phyloP scores from a whole-genome alignment of 352 stramenopile genomes.

The Pythium scleroteichum region DNA sequence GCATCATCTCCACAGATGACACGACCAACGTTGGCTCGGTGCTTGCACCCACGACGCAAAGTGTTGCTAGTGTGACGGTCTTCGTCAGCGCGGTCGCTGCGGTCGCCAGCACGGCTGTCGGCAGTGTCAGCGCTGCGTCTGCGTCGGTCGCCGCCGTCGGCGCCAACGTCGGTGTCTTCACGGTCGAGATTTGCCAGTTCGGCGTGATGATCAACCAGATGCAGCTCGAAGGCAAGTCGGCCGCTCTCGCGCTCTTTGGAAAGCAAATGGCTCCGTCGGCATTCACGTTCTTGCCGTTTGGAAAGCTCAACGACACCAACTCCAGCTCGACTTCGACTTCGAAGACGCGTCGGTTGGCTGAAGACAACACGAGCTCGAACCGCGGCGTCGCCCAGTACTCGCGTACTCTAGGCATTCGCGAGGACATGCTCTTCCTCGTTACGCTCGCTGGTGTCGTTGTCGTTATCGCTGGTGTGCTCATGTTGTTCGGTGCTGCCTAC shows the following conservation, averaged over 20 bases:
- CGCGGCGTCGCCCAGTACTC: constrained; percentile 75
- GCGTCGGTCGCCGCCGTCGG: constrained; percentile 54
- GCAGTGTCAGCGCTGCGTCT: constrained; percentile 37
- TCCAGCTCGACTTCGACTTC: constrained; percentile 17
- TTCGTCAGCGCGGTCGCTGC: constrained; percentile 69
- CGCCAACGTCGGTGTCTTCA: constrained; percentile 68
- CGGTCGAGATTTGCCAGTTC: constrained; percentile 82
- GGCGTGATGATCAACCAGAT: constrained; percentile 76
- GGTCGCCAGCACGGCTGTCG: constrained; percentile 61
- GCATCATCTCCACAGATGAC: constrained; percentile 68
- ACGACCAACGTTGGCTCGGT: constrained; percentile 58
- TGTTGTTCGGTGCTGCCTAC: constrained; percentile 66
- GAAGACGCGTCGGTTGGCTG: constrained; percentile 36
- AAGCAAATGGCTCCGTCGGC: constrained; percentile 73
- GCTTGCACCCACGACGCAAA: constrained; percentile 66
- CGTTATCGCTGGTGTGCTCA: constrained; percentile 66
- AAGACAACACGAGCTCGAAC: constrained; percentile 28
- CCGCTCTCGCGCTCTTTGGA: constrained; percentile 62
- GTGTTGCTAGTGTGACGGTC: constrained; percentile 68
- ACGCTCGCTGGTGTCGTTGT: constrained; percentile 74
- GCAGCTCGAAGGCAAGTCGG: constrained; percentile 71
- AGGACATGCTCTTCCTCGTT: constrained; percentile 84
- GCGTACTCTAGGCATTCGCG: constrained; percentile 64
- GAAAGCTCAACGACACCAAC: constrained; percentile 45
- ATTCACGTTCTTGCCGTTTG: constrained; percentile 81